A percentile compares a stretch with the other conserved stretches of the same genome.
These are phyloP conservation scores for Oidiodendron maius DNA, from an alignment of 495 filamentous ascomycete genomes.

Conservation along the genomic window DNA sequence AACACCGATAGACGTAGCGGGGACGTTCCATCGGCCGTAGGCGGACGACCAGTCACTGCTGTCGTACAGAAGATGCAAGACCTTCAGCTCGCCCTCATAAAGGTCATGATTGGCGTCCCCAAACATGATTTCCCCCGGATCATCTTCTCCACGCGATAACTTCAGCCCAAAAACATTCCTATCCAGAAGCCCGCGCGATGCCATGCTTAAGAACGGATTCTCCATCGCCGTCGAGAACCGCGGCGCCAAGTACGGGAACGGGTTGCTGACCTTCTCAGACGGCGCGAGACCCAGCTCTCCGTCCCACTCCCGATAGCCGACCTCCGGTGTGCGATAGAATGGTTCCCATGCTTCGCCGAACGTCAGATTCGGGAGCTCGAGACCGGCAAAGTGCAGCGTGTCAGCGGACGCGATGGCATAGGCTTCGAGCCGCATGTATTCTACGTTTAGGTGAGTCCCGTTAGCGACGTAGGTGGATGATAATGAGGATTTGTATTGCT, in stretches of 20 bases:
- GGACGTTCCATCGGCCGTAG: neutral
- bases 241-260: neutral
- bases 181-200: neutral
- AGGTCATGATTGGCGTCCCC: slow-evolving; percentile 1
- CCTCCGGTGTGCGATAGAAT: neutral
- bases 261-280: neutral
- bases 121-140: slow-evolving; percentile 7
- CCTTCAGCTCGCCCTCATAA: slow-evolving; percentile 8
- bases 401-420: neutral
- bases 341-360: neutral
- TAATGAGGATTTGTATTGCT: neutral
- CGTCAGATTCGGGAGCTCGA: neutral
- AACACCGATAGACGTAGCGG: neutral
- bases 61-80: neutral
- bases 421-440: neutral
- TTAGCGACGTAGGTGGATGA: slow-evolving; percentile 1
- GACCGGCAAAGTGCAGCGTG: neutral
- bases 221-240: neutral
- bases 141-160: neutral
- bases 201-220: neutral
- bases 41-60: neutral
- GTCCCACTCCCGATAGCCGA: neutral
- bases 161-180: slow-evolving; percentile 5
- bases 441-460: neutral
- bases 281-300: slow-evolving; percentile 4